A percentile compares a stretch with the other conserved stretches of the same genome.
Evolutionary conservation across 257 asterid genomes (phyloP).

Genomic region (Jacaranda mimosifolia): DNA sequence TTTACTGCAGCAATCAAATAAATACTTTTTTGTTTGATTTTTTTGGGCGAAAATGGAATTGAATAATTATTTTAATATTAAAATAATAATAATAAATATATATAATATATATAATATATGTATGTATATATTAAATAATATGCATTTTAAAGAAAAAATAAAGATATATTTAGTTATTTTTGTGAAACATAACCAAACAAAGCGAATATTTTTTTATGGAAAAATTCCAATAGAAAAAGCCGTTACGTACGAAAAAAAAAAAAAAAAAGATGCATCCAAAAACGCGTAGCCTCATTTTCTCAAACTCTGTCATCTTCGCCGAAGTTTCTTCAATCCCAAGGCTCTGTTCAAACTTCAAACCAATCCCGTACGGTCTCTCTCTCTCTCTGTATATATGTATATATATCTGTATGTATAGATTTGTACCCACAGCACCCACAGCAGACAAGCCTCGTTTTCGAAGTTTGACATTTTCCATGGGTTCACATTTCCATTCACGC

Average conservation of each 20-base stretch:
- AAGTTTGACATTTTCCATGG: conserved; percentile 35
- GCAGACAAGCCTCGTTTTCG: conserved; percentile 36
- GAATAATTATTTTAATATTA: too few species aligned
- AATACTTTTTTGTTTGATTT: too few species aligned
- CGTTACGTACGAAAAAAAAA: too few species aligned
- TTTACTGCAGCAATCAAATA: too few species aligned
- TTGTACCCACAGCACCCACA: conserved; percentile 15
- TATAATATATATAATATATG: too few species aligned
- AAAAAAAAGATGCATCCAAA: conserved; percentile 3
- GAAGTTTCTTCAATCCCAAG: conserved; percentile 50
- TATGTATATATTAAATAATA: too few species aligned
- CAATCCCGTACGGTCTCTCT: conserved; percentile 19
- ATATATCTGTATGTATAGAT: background rate
- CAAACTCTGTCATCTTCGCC: conserved; percentile 38
- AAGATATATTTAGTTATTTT: too few species aligned
- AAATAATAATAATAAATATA: too few species aligned
- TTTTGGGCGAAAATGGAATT: too few species aligned
- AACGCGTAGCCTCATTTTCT: conserved; percentile 39
- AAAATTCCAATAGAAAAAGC: background rate
- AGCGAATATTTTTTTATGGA: too few species aligned
- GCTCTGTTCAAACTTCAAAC: conserved; percentile 51
- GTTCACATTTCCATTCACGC: conserved; percentile 63
- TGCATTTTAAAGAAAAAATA: too few species aligned
- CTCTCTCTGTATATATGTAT: background rate
- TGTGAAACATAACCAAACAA: too few species aligned